Conservation (phyloP, 202 grass and related monocot genomes). For the Alloteropsis angusta region DNA sequence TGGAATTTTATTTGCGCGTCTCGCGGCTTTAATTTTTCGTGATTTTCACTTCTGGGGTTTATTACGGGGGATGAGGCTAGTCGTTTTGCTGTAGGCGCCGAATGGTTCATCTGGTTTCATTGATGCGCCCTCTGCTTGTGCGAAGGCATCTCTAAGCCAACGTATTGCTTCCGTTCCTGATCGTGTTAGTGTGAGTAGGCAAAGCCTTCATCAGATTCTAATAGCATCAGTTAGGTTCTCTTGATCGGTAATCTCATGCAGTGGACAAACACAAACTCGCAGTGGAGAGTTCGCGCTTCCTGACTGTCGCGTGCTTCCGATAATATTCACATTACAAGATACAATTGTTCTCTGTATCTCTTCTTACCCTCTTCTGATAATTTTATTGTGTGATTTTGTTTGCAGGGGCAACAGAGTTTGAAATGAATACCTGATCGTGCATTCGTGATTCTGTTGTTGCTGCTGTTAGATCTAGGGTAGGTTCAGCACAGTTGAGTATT, state of each 20-base stretch:
- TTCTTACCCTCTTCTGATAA: background rate
- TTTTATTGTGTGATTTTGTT: background rate
- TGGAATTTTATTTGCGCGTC: background rate
- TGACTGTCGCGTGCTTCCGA: background rate
- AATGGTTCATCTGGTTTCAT: background rate
- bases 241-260: background rate
- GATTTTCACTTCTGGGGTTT: background rate
- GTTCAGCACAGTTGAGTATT: background rate
- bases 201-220: background rate
- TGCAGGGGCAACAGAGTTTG: background rate
- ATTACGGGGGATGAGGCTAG: background rate
- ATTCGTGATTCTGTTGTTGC: background rate
- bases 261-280: background rate
- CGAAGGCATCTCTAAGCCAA: background rate
- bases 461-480: background rate
- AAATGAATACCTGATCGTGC: slow-evolving; percentile 2
- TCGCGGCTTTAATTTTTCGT: background rate
- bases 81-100: background rate
- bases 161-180: background rate
- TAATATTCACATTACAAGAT: background rate
- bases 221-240: background rate
- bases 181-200: background rate
- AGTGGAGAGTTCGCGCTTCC: background rate
- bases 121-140: background rate
- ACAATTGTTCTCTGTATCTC: background rate